phyloP scores from a whole-genome alignment of 208 protist species.

The Acanthamoeba royreba region DNA sequence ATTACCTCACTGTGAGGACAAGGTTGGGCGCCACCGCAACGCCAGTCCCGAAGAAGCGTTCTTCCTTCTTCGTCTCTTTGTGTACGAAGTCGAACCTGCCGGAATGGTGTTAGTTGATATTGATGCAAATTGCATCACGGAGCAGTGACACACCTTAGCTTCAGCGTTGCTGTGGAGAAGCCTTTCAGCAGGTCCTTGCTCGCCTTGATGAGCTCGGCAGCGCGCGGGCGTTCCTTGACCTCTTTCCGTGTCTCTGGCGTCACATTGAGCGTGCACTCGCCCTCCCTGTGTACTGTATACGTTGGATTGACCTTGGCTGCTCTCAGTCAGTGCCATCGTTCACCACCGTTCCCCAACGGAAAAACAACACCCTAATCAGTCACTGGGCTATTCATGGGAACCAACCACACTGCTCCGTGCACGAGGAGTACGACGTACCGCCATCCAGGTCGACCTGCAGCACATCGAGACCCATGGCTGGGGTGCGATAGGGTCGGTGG shows the following conservation, averaged over 20 bases:
- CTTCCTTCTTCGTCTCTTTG: neutral
- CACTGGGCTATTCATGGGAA: too few species aligned
- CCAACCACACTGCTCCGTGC: too few species aligned
- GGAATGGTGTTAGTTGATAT: neutral
- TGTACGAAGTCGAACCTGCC: conserved; percentile 13
- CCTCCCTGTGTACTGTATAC: neutral
- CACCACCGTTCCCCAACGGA: too few species aligned
- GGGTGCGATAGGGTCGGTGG: neutral
- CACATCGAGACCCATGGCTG: neutral
- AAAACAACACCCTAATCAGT: too few species aligned
- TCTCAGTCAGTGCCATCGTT: neutral
- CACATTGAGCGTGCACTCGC: neutral
- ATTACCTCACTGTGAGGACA: neutral
- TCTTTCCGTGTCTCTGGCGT: neutral
- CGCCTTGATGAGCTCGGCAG: neutral
- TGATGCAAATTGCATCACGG: neutral
- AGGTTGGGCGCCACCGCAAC: conserved; percentile 4
- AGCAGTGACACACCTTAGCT: neutral
- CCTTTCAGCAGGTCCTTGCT: neutral
- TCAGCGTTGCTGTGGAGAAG: neutral
- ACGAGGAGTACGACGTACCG: neutral
- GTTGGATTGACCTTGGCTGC: conserved; percentile 34
- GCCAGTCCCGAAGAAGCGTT: neutral
- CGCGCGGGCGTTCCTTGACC: neutral
- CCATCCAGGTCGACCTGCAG: neutral